These are phyloP conservation scores for Austroboletus festivus DNA, from an alignment of 768 basidiomycete genomes.

Conservation along the genomic window DNA sequence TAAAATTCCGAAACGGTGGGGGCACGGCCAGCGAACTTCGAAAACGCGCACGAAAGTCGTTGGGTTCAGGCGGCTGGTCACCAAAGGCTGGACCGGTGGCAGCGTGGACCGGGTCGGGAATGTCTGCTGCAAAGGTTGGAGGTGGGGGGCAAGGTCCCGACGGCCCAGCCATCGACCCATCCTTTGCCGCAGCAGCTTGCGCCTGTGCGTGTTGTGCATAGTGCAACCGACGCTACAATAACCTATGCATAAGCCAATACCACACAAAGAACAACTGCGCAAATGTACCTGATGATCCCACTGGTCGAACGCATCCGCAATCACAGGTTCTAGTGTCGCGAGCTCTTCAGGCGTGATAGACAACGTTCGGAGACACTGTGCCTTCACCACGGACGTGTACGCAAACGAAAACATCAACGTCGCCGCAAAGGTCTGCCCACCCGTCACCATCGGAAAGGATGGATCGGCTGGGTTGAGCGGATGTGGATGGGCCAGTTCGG, in stretches of 20 bases:
- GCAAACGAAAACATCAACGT: slow-evolving; percentile 75
- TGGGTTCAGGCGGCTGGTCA: slow-evolving; percentile 35
- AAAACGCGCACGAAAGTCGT: slow-evolving; percentile 66
- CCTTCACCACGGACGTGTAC: slow-evolving; percentile 65
- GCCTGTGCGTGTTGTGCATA: slow-evolving; percentile 34
- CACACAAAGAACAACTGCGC: too few species aligned
- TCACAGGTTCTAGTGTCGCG: slow-evolving; percentile 70
- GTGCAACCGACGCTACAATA: slow-evolving; percentile 47
- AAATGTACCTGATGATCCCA: slow-evolving; percentile 74
- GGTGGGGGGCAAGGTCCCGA: too few species aligned
- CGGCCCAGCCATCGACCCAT: slow-evolving; percentile 29
- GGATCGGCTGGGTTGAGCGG: slow-evolving; percentile 48
- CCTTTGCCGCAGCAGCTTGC: slow-evolving; percentile 33
- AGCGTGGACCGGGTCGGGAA: slow-evolving; percentile 33
- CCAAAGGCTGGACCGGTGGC: slow-evolving; percentile 23
- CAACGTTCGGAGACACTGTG: slow-evolving; percentile 67
- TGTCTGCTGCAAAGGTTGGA: too few species aligned
- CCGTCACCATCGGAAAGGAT: slow-evolving; percentile 53
- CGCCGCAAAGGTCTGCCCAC: slow-evolving; percentile 78
- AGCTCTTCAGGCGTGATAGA: slow-evolving; percentile 79
- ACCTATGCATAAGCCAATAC: too few species aligned
- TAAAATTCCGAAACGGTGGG: slow-evolving; percentile 50
- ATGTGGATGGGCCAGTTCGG: slow-evolving; percentile 33
- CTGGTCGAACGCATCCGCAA: slow-evolving; percentile 82
- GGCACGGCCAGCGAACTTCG: slow-evolving; percentile 58